Evolutionary conservation across 495 filamentous ascomycete genomes (phyloP).

Genomic region (Penicillium atrosanguineum): DNA sequence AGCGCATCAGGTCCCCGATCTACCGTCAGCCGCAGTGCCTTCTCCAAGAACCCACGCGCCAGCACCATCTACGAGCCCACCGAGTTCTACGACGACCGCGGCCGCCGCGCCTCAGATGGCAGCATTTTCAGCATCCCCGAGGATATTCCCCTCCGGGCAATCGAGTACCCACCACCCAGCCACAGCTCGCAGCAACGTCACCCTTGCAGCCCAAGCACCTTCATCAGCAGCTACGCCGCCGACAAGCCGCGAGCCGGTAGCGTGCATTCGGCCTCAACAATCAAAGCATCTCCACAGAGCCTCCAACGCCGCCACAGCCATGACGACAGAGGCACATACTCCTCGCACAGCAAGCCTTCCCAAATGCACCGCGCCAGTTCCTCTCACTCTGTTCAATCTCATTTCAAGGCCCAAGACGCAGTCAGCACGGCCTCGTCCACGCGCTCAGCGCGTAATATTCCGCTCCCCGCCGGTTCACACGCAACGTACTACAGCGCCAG

Average conservation of each 20-base stretch:
- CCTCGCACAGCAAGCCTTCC: slow-evolving; percentile 14
- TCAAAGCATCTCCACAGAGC: slow-evolving; percentile 40
- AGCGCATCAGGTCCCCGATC: slow-evolving; percentile 32
- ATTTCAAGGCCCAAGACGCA: slow-evolving; percentile 7
- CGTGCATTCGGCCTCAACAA: slow-evolving; percentile 39
- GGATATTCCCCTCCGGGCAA: slow-evolving; percentile 38
- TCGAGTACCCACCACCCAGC: slow-evolving; percentile 39
- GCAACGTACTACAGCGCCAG: slow-evolving; percentile 11
- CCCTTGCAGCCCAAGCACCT: slow-evolving; percentile 34
- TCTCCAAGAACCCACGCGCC: slow-evolving; percentile 41
- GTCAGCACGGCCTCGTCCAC: slow-evolving; percentile 29
- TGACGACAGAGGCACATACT: slow-evolving; percentile 14
- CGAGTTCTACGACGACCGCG: slow-evolving; percentile 36
- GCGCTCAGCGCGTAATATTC: slow-evolving; percentile 25
- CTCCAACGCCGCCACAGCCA: slow-evolving; percentile 19
- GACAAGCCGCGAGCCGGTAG: slow-evolving; percentile 33
- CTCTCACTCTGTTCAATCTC: slow-evolving; percentile 17
- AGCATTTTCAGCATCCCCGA: slow-evolving; percentile 36
- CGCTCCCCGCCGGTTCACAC: slow-evolving; percentile 14
- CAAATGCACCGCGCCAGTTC: slow-evolving; percentile 18
- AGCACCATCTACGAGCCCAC: slow-evolving; percentile 44
- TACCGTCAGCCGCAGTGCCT: slow-evolving; percentile 29
- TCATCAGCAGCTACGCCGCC: slow-evolving; percentile 40
- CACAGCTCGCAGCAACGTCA: slow-evolving; percentile 26
- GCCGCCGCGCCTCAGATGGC: slow-evolving; percentile 38